Conservation (phyloP, 805 yeast species). For the Allodekkera sacchari region DNA sequence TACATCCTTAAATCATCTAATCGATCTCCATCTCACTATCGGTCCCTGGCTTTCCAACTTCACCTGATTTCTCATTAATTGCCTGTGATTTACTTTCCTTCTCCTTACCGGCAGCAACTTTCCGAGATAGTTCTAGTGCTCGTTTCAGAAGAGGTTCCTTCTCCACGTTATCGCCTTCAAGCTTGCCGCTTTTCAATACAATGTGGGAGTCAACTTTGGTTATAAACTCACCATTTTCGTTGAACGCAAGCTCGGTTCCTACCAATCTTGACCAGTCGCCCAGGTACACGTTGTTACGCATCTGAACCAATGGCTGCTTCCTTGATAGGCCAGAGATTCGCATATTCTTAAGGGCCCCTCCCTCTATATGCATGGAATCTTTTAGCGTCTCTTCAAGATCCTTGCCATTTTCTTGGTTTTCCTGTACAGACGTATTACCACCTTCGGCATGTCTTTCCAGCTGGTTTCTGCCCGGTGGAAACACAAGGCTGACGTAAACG, state of each 20-base stretch:
- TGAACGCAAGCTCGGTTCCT: slow-evolving; percentile 54
- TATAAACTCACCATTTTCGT: slow-evolving; percentile 27
- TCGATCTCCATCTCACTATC: no score
- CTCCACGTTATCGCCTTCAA: slow-evolving; percentile 15
- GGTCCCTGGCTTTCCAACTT: neutral
- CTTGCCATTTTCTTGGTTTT: neutral
- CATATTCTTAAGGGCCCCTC: slow-evolving; percentile 18
- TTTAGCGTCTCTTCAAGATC: slow-evolving; percentile 3
- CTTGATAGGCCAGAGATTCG: slow-evolving; percentile 50
- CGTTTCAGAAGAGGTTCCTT: slow-evolving; percentile 16
- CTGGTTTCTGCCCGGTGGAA: slow-evolving; percentile 28
- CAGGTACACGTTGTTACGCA: slow-evolving; percentile 53
- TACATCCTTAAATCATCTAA: no score
- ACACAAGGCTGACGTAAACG: slow-evolving; percentile 46
- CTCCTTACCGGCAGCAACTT: slow-evolving; percentile 5
- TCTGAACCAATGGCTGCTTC: slow-evolving; percentile 46
- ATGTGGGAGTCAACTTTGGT: slow-evolving; percentile 24
- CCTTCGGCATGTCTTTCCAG: neutral
- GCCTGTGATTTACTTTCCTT: neutral
- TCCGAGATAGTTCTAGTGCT: slow-evolving; percentile 17
- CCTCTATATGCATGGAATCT: slow-evolving; percentile 5
- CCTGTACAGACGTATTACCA: neutral
- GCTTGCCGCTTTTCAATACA: slow-evolving; percentile 22
- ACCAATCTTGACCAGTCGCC: slow-evolving; percentile 72
- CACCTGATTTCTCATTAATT: neutral